A percentile compares a stretch with the other conserved stretches of the same genome.
phyloP scores from a whole-genome alignment of 139 green algal genomes.

The Micractinium conductrix region DNA sequence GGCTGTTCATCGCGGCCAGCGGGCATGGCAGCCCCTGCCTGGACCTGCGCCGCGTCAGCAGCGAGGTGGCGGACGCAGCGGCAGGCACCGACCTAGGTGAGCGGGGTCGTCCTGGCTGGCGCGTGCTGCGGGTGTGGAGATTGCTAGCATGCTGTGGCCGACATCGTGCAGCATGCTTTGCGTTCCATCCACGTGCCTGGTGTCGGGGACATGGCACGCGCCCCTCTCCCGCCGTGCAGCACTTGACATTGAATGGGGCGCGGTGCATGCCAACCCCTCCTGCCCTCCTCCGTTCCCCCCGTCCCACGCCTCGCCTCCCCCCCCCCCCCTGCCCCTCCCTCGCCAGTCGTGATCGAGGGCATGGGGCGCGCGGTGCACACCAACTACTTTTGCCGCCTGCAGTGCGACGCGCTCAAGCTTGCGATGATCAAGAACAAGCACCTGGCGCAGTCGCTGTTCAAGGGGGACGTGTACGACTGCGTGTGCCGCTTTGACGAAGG shows the following conservation, averaged over 20 bases:
- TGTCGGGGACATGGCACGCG: too few relatives aligned
- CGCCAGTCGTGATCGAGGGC: slow-evolving; percentile 91
- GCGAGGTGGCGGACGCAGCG: slow-evolving; percentile 74
- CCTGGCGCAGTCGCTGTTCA: slow-evolving; percentile 85
- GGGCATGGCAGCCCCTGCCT: slow-evolving; percentile 94
- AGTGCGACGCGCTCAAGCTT: slow-evolving; percentile 94
- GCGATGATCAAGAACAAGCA: slow-evolving; percentile 97
- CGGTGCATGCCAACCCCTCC: too few relatives aligned
- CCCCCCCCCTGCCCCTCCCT: too few relatives aligned
- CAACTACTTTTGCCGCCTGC: slow-evolving; percentile 77
- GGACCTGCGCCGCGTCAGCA: slow-evolving; percentile 88
- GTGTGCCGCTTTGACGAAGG: slow-evolving; percentile 76
- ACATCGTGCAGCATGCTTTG: too few relatives aligned
- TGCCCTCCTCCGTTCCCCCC: too few relatives aligned
- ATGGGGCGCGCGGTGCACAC: slow-evolving; percentile 94
- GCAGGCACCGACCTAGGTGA: slow-evolving; percentile 82
- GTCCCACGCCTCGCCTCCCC: neutral
- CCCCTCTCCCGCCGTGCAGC: too few relatives aligned
- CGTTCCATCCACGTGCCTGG: too few relatives aligned
- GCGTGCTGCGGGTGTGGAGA: too few relatives aligned
- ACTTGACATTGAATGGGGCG: too few relatives aligned
- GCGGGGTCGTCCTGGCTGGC: too few relatives aligned
- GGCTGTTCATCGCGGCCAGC: slow-evolving; percentile 84
- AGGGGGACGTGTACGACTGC: slow-evolving; percentile 92
- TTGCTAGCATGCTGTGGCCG: too few relatives aligned